Base-by-base conservation (phyloP, 2,329 filamentous ascomycete species). In the Cladosporium sp. region DNA sequence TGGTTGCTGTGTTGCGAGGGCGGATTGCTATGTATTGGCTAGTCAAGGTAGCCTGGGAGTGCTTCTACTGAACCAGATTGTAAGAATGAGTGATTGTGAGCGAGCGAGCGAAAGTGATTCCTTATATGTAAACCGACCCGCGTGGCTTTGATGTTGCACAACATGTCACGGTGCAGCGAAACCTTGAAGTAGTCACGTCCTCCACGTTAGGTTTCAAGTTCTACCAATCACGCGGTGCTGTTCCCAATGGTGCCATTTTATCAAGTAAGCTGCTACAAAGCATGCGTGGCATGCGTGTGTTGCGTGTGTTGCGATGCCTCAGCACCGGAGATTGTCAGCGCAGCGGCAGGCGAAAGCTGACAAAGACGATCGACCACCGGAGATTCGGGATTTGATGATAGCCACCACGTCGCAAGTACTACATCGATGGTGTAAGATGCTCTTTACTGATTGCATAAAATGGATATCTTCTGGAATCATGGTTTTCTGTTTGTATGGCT, bases 251-350 rank as follows among this genome's bases (percentile, higher is more conserved):
- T 8, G 3, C 8, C 26, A 51, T 28, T 4, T 4, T 5, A n/a
- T 28, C 25, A 26, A 51, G 48, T 28, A 51, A 28, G 48, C 48
- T 28, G 23, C 8, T 51, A 5, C 48, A 28, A 28, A 51, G 23
- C 23, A 51, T 8, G 5, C n/a, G n/a, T n/a, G n/a, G n/a, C n/a
- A n/a, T n/a, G n/a, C n/a, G n/a, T 18, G n/a, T 51, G 23, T 14
- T 51, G 48, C 3, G 6, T 18, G 25, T 21, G 39, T 51, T 51
- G 14, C 48, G 23, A 28, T 51, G 23, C 16, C 23, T 25, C 23
- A 51, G 26, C 26, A 51, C 48, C 48, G 48, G 48, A 51, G 23
- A 16, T 28, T 51, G 48, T 51, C 48, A 51, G 23, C 48, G 26
- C 26, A 25, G 23, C n/a, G 16, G 8, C 23, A n/a, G 2, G 39